These are phyloP conservation scores for Mycena vitilis DNA, from an alignment of 768 basidiomycete genomes.

Conservation along the genomic window DNA sequence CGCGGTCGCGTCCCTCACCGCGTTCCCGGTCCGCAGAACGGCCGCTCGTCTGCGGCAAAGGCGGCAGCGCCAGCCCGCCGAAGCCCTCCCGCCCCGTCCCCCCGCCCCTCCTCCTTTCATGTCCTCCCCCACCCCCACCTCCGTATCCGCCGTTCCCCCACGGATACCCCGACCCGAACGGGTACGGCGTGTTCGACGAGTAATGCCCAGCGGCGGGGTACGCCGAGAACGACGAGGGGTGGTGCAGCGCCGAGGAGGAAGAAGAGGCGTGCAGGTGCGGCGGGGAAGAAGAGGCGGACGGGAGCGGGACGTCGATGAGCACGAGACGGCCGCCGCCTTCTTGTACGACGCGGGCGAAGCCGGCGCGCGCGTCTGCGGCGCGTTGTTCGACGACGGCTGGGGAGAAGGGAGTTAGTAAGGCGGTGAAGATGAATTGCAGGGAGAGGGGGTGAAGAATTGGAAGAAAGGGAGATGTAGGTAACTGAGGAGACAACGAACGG, in stretches of 20 bases:
- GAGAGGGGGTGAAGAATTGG: too few relatives aligned
- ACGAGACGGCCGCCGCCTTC: slow-evolving; percentile 60
- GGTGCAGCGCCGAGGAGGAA: not conserved
- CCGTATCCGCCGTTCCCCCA: too few relatives aligned
- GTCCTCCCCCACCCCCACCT: not conserved
- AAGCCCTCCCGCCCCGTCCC: not conserved
- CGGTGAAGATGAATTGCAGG: too few relatives aligned
- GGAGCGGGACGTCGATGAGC: slow-evolving; percentile 46
- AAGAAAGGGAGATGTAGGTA: too few relatives aligned
- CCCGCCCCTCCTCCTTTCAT: not conserved
- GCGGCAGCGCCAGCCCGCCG: slow-evolving; percentile 8
- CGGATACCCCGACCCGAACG: not conserved
- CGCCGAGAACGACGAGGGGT: too few relatives aligned
- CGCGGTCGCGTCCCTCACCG: too few relatives aligned
- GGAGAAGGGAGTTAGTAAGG: too few relatives aligned
- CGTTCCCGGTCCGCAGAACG: too few relatives aligned
- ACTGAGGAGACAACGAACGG: too few relatives aligned
- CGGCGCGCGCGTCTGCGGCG: slow-evolving; percentile 60
- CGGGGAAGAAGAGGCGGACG: not conserved
- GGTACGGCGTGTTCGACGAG: not conserved
- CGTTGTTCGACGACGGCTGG: slow-evolving; percentile 52
- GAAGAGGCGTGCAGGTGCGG: too few relatives aligned
- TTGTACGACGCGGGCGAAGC: slow-evolving; percentile 57
- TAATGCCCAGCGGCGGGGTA: too few relatives aligned
- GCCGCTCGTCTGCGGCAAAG: not conserved